phyloP scores from a whole-genome alignment of 169 alveolate genomes.

The Babesia gibsoni region DNA sequence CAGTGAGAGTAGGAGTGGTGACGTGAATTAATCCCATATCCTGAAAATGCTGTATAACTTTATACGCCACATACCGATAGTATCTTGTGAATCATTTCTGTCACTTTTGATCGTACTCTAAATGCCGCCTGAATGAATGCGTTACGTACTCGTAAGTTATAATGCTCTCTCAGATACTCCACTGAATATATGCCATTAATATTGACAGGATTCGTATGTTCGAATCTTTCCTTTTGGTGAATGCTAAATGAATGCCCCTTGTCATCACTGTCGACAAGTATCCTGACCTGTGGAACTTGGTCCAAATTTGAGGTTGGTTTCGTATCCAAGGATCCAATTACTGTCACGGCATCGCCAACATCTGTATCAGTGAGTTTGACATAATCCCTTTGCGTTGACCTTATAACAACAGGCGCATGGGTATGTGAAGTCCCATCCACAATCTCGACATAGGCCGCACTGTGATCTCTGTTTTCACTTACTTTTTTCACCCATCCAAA shows the following conservation, averaged over 20 bases:
- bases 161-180: slow-evolving; percentile 64
- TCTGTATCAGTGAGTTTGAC: slow-evolving; percentile 66
- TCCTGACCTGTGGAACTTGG: slow-evolving; percentile 53
- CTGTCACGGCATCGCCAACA: slow-evolving; percentile 80
- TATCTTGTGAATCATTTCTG: slow-evolving; percentile 77
- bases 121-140: slow-evolving; percentile 78
- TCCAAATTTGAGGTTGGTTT: slow-evolving; percentile 70
- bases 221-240: slow-evolving; percentile 40
- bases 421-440: slow-evolving; percentile 85
- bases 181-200: slow-evolving; percentile 67
- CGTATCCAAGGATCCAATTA: slow-evolving; percentile 75
- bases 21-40: slow-evolving; percentile 88
- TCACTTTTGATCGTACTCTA: slow-evolving; percentile 83
- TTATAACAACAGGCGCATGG: slow-evolving; percentile 78
- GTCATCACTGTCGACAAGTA: slow-evolving; percentile 61
- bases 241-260: slow-evolving; percentile 20
- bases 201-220: slow-evolving; percentile 66
- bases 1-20: slow-evolving; percentile 98
- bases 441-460: slow-evolving; percentile 79
- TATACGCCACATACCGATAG: slow-evolving; percentile 79
- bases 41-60: slow-evolving; percentile 70
- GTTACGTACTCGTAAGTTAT: slow-evolving; percentile 75
- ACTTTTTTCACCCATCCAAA: slow-evolving; percentile 66
- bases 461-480: slow-evolving; percentile 78
- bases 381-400: slow-evolving; percentile 63